phyloP scores from a whole-genome alignment of 2,329 filamentous ascomycete genomes.

The Alternaria rosae region DNA sequence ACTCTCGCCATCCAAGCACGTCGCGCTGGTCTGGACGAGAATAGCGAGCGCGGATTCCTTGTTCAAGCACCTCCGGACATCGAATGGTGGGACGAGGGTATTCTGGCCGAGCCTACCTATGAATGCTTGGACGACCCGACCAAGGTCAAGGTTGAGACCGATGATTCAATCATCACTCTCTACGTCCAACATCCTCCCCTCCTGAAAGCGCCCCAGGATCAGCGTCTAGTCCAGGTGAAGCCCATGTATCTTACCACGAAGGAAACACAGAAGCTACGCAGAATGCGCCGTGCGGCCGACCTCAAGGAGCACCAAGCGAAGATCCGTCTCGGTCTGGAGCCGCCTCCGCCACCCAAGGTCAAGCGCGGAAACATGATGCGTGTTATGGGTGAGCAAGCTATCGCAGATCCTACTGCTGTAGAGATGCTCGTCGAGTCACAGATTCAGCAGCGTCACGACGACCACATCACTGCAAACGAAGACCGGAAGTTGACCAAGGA shows the following conservation, averaged over 20 bases:
- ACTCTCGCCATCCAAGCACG: conserved; percentile 86
- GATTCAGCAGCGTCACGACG: conserved; percentile 82
- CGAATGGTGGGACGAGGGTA: conserved; percentile 97
- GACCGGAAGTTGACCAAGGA: conserved; percentile 89
- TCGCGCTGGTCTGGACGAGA: conserved; percentile 93
- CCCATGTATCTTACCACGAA: conserved; percentile 90
- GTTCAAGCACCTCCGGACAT: conserved; percentile 84
- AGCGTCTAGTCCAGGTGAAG: conserved; percentile 78
- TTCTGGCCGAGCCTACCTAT: conserved; percentile 79
- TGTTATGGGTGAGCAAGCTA: conserved; percentile 87
- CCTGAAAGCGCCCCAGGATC: conserved; percentile 89
- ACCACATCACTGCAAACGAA: conserved; percentile 81
- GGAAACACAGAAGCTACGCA: conserved; percentile 88
- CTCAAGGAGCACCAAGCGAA: conserved; percentile 97
- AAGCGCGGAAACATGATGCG: conserved; percentile 98
- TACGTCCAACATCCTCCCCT: conserved; percentile 94
- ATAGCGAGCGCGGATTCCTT: conserved; percentile 88
- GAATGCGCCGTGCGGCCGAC: conserved; percentile 89
- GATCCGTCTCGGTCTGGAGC: conserved; percentile 87
- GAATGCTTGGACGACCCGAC: conserved; percentile 69
- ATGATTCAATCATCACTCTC: conserved; percentile 87
- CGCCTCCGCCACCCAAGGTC: conserved; percentile 91
- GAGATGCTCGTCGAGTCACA: conserved; percentile 93
- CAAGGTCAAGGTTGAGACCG: conserved; percentile 74
- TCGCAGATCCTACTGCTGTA: conserved; percentile 96